A percentile compares a stretch with the other conserved stretches of the same genome.
phyloP scores from a whole-genome alignment of 2,329 filamentous ascomycete genomes.

The Chaetomium sp. region DNA sequence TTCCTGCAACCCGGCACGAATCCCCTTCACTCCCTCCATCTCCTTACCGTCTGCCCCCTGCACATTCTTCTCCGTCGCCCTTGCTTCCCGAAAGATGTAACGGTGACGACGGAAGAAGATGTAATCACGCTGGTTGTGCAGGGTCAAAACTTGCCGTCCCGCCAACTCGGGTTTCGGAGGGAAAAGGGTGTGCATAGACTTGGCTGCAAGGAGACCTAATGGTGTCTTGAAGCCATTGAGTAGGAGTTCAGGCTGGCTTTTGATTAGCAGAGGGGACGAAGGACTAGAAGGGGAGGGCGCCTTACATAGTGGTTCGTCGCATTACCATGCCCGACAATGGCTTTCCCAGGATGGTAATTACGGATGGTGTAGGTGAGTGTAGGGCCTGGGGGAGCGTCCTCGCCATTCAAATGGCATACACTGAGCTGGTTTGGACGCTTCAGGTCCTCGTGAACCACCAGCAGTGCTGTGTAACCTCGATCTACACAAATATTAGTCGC shows the following conservation, averaged over 20 bases:
- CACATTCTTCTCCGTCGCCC: slow-evolving; percentile 79
- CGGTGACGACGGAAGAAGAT: slow-evolving; percentile 88
- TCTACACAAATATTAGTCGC: slow-evolving; percentile 30
- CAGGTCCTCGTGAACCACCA: slow-evolving; percentile 82
- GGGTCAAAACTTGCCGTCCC: slow-evolving; percentile 81
- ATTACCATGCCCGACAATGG: slow-evolving; percentile 81
- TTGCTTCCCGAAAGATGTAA: slow-evolving; percentile 89
- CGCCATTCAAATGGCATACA: slow-evolving; percentile 61
- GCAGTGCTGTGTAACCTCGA: slow-evolving; percentile 73
- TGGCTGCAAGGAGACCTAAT: slow-evolving; percentile 78
- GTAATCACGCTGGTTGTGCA: slow-evolving; percentile 94
- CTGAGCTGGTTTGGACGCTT: slow-evolving; percentile 80
- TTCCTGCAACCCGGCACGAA: slow-evolving; percentile 84
- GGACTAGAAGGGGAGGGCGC: slow-evolving; percentile 70
- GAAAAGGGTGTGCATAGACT: slow-evolving; percentile 74
- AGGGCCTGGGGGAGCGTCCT: slow-evolving; percentile 59
- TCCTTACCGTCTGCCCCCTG: slow-evolving; percentile 74
- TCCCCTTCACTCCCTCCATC: slow-evolving; percentile 76
- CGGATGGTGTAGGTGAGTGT: slow-evolving; percentile 89
- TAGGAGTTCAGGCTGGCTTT: slow-evolving; percentile 38
- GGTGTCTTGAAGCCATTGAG: slow-evolving; percentile 95
- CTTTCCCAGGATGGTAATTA: slow-evolving; percentile 85
- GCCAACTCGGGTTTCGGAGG: slow-evolving; percentile 76
- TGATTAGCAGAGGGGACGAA: slow-evolving; percentile 6
- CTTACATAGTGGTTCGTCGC: slow-evolving; percentile 70